These are phyloP conservation scores for Bipolaris oryzae DNA, from an alignment of 2,329 filamentous ascomycete species.

Conservation along the genomic window DNA sequence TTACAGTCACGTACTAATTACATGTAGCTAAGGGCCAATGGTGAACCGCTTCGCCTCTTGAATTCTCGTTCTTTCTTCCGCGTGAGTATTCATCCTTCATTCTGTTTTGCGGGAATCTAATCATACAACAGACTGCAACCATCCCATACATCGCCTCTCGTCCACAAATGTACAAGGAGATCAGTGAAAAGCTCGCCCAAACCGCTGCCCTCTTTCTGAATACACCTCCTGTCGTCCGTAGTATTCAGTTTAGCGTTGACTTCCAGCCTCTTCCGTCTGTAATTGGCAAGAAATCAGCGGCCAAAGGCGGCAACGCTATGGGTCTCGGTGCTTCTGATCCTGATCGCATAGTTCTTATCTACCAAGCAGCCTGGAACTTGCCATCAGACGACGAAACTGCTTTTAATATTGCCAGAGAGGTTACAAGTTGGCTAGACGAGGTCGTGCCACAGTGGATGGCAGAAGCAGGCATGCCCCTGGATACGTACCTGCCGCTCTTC, in stretches of 20 bases:
- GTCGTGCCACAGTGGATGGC: conserved; percentile 30
- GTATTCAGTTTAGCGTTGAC: conserved; percentile 30
- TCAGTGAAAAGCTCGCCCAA: conserved; percentile 36
- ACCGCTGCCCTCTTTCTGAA: conserved; percentile 35
- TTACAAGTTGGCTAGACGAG: conserved; percentile 32
- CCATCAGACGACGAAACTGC: conserved; percentile 22
- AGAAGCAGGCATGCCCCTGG: conserved; percentile 25
- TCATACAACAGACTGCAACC: conserved; percentile 27
- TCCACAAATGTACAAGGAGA: conserved; percentile 44
- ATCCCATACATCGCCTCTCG: conserved; percentile 33
- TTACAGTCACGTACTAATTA: conserved; percentile 1
- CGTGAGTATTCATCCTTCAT: conserved; percentile 14
- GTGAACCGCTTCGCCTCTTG: conserved; percentile 16
- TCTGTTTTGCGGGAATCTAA: conserved; percentile 8
- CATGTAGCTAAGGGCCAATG: conserved; percentile 23
- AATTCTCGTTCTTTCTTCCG: conserved; percentile 30
- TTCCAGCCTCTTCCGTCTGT: conserved; percentile 31
- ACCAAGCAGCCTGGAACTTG: conserved; percentile 27
- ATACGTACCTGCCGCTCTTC: conserved; percentile 30
- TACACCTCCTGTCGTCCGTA: conserved; percentile 11
- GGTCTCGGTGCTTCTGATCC: conserved; percentile 29
- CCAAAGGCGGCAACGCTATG: conserved; percentile 35
- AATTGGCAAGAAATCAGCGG: conserved; percentile 24
- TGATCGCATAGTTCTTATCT: conserved; percentile 30
- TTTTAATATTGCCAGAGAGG: conserved; percentile 19